These are phyloP conservation scores for Phytopythium boreale DNA, from an alignment of 352 stramenopile genomes.

Conservation along the genomic window DNA sequence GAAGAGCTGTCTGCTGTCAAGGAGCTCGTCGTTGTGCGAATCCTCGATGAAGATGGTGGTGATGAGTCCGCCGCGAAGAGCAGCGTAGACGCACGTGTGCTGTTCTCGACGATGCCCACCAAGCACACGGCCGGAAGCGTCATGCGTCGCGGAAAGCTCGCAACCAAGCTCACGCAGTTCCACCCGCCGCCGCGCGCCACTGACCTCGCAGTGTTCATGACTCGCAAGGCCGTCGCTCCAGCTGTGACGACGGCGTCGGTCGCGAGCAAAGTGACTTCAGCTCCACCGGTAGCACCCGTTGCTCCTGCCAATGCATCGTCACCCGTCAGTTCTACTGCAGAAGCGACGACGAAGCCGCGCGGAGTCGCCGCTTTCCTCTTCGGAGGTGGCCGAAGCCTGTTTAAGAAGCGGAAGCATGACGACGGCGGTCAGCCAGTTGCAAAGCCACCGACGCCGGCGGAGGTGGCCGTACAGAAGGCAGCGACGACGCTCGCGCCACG, in stretches of 20 bases:
- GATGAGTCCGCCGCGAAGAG: background rate
- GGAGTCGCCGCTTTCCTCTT: conserved; percentile 14
- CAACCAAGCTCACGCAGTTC: conserved; percentile 36
- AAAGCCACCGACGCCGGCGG: conserved; percentile 7
- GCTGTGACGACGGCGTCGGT: background rate
- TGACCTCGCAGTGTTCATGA: conserved; percentile 26
- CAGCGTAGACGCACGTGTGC: background rate
- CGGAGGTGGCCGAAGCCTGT: conserved; percentile 17
- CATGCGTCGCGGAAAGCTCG: conserved; percentile 21
- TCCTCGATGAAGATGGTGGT: conserved; percentile 12
- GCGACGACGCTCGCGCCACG: conserved; percentile 20
- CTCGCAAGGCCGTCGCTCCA: conserved; percentile 11
- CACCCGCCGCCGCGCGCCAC: conserved; percentile 10
- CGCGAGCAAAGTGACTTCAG: background rate
- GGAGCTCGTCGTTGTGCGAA: conserved; percentile 33
- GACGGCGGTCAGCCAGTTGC: conserved; percentile 1
- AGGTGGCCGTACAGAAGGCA: background rate
- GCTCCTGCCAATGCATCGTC: conserved; percentile 1
- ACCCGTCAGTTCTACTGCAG: background rate
- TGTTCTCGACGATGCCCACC: conserved; percentile 3
- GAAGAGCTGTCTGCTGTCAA: conserved; percentile 42
- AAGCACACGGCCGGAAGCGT: conserved; percentile 19
- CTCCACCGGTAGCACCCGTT: background rate
- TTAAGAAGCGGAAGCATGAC: conserved; percentile 22
- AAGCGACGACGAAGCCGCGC: background rate